phyloP scores from a whole-genome alignment of 306 rosid species.

The Oemleria cerasiformis region DNA sequence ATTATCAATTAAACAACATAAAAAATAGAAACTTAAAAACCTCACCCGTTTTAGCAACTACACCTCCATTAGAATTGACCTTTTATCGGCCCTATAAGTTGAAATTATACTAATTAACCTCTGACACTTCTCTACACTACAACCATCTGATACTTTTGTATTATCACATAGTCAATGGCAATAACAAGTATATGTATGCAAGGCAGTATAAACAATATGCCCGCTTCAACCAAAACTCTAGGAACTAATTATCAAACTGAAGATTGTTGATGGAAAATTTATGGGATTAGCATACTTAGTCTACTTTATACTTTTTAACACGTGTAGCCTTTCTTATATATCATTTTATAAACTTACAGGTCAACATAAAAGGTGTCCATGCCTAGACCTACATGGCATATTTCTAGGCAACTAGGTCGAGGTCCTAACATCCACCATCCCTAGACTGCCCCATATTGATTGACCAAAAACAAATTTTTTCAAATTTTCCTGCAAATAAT shows the following conservation, averaged over 20 bases:
- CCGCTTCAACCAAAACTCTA: neutral
- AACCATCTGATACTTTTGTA: neutral
- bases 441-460: neutral
- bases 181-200: neutral
- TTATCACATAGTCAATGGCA: neutral
- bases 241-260: neutral
- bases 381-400: neutral
- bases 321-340: neutral
- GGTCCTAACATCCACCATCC: neutral
- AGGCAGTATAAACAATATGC: neutral
- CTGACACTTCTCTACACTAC: neutral
- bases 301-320: neutral
- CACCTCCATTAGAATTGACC: neutral
- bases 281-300: neutral
- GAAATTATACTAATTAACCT: neutral
- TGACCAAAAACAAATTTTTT: neutral
- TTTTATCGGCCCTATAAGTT: neutral
- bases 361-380: neutral
- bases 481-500: neutral
- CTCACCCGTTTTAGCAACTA: neutral
- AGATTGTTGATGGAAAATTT: neutral
- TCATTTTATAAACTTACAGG: neutral
- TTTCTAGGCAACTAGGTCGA: neutral
- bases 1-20: too few species aligned
- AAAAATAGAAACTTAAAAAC: too few species aligned